Conservation (phyloP, 2,329 filamentous ascomycete genomes). For the Penicillium sp. region DNA sequence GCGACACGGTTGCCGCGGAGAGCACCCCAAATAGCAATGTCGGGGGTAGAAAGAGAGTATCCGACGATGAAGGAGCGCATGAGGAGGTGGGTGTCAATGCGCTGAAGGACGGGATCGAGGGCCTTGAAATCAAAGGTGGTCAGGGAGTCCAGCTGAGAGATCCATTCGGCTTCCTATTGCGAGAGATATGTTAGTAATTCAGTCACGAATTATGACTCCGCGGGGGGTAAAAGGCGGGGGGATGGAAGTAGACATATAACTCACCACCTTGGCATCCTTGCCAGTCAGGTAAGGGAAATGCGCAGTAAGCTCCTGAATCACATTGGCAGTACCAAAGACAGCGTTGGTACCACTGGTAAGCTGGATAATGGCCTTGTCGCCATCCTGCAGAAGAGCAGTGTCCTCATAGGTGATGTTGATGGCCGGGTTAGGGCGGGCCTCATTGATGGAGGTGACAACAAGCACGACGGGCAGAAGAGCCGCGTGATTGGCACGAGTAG, state of each 20-base stretch:
- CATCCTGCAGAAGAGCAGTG: constrained; percentile 31
- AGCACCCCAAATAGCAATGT: constrained; percentile 78
- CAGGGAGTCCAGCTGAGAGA: constrained; percentile 51
- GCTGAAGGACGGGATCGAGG: constrained; percentile 68
- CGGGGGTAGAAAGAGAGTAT: constrained; percentile 70
- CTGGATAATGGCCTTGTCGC: constrained; percentile 36
- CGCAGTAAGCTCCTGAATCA: constrained; percentile 33
- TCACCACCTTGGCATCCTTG: constrained; percentile 38
- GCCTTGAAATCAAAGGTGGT: constrained; percentile 72
- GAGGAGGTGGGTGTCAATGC: constrained; percentile 81
- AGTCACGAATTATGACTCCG: neutral
- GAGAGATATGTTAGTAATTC: neutral
- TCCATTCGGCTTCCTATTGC: constrained; percentile 51
- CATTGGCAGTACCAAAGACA: constrained; percentile 31
- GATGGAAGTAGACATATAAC: constrained; percentile 8
- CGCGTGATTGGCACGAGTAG: constrained; percentile 42
- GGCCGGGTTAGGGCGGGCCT: constrained; percentile 33
- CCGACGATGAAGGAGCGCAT: constrained; percentile 83
- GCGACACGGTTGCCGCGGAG: constrained; percentile 82
- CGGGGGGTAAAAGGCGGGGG: neutral
- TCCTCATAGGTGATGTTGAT: constrained; percentile 42
- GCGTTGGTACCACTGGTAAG: constrained; percentile 29
- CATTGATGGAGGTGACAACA: constrained; percentile 41
- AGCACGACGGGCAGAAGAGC: constrained; percentile 41
- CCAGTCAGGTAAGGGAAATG: constrained; percentile 37